Percentiles rank a stretch among this genome's conserved stretches.
Evolutionary conservation across 2,329 filamentous ascomycete species (phyloP).

Genomic region (Dactylonectria estremocensis): DNA sequence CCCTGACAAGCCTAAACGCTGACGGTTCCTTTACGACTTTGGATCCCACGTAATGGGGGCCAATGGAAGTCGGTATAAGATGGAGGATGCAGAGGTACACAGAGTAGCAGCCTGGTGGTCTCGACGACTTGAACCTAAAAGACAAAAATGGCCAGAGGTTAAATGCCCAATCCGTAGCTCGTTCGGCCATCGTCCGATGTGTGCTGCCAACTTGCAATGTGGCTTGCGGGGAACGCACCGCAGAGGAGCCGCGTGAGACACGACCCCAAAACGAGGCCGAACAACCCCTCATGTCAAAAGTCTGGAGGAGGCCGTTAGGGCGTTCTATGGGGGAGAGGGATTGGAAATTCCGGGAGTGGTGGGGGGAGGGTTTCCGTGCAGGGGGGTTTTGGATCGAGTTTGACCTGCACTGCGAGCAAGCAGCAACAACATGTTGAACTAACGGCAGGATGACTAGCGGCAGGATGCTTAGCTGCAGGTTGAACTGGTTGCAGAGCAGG

Average conservation of each 20-base stretch:
- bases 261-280: conserved; percentile 14
- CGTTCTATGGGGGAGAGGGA: conserved; percentile 3
- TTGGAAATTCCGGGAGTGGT: conserved; percentile 21
- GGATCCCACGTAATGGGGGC: not conserved
- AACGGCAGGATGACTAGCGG: too few relatives aligned
- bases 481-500: conserved; percentile 4
- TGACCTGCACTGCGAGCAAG: not conserved
- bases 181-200: conserved; percentile 7
- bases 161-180: not conserved
- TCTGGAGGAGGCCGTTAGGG: conserved; percentile 23
- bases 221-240: conserved; percentile 7
- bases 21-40: not conserved
- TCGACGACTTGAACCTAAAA: not conserved
- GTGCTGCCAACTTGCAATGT: conserved; percentile 1
- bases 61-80: not conserved
- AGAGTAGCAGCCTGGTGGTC: too few relatives aligned
- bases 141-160: not conserved
- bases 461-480: not conserved
- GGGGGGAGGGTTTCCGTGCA: conserved; percentile 20
- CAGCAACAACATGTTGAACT: conserved; percentile 1
- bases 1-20: conserved; percentile 10
- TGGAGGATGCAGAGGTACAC: too few relatives aligned
- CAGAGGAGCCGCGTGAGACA: conserved; percentile 6
- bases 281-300: conserved; percentile 9
- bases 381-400: not conserved